Conservation (phyloP, 805 yeast species). For the Debaryomyces prosopidis region DNA sequence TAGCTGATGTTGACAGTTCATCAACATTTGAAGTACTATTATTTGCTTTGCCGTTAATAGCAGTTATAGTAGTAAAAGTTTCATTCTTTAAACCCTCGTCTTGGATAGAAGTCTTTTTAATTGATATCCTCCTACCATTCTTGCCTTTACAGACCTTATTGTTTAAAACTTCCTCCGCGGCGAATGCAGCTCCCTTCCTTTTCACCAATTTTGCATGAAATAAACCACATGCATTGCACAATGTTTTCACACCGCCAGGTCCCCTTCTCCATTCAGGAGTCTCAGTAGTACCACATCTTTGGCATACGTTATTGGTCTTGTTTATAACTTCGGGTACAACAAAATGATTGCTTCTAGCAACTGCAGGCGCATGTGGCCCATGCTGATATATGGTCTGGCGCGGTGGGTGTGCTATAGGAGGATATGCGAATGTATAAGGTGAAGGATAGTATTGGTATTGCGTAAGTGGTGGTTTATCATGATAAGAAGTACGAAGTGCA, state of each 20-base stretch:
- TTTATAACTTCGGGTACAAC: conserved; percentile 31
- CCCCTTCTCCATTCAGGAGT: conserved; percentile 49
- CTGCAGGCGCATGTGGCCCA: no score
- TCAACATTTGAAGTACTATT: no score
- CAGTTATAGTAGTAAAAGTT: no score
- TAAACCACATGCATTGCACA: conserved; percentile 46
- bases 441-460: no score
- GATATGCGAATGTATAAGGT: no score
- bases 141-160: conserved; percentile 45
- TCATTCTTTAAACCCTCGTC: no score
- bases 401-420: no score
- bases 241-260: conserved; percentile 45
- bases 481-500: no score
- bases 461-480: no score
- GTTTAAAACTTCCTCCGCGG: conserved; percentile 47
- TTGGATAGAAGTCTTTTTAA: conserved; percentile 20
- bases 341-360: neutral
- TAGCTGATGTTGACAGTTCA: no score
- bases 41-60: no score
- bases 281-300: conserved; percentile 47
- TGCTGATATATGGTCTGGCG: no score
- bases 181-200: conserved; percentile 53
- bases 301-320: conserved; percentile 38
- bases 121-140: conserved; percentile 41
- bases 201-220: conserved; percentile 50